Evolutionary conservation across 306 rosid genomes (phyloP).

Genomic region (Pyrus communis): DNA sequence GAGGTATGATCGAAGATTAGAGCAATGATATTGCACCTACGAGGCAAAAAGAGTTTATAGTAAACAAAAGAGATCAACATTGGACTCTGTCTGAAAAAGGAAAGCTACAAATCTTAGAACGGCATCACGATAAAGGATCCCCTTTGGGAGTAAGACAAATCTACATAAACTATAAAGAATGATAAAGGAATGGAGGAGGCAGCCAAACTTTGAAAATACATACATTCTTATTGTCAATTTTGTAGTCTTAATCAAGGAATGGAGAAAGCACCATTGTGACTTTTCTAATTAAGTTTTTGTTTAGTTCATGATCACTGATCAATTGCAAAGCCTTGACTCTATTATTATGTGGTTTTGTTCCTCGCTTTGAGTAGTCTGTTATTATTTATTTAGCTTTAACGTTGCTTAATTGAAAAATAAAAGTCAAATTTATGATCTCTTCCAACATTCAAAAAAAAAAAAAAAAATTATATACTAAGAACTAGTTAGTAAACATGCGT

Average conservation of each 20-base stretch:
- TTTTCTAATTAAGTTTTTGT: too few relatives aligned
- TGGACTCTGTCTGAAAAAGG: background rate
- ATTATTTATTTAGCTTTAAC: background rate
- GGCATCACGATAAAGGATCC: background rate
- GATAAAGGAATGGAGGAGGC: background rate
- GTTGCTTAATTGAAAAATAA: background rate
- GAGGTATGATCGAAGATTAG: background rate
- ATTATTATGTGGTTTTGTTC: background rate
- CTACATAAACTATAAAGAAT: background rate
- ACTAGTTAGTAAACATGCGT: background rate
- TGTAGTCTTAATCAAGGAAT: background rate
- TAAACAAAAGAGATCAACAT: background rate
- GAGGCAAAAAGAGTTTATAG: background rate
- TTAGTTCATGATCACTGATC: background rate
- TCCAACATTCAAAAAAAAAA: background rate
- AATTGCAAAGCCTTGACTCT: background rate
- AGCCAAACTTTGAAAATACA: background rate
- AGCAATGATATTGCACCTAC: slow-evolving; percentile 7
- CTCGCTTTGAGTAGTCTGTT: background rate
- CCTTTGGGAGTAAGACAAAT: background rate
- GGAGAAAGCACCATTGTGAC: background rate
- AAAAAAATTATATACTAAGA: too few relatives aligned
- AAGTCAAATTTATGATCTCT: background rate
- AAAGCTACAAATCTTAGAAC: background rate
- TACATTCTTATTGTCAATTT: too few relatives aligned